Evolutionary conservation across 768 basidiomycete species (phyloP).

Genomic region (Gautieria morchelliformis): DNA sequence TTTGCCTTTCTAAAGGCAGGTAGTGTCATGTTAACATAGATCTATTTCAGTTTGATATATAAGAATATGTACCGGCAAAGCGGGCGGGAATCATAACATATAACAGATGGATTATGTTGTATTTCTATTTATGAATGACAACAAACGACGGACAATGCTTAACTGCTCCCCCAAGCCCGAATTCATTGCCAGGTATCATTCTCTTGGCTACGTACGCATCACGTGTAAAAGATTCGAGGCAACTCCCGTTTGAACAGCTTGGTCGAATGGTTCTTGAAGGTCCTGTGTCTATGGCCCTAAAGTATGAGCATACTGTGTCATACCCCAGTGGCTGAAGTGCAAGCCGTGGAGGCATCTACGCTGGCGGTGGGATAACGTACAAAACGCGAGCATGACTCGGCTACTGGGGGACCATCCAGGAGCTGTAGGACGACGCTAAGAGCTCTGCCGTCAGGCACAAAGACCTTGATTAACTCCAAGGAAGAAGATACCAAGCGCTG

Average conservation of each 20-base stretch:
- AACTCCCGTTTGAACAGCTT: too few species aligned
- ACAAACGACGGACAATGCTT: too few species aligned
- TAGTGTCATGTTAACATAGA: neutral
- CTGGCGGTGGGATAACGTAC: conserved; percentile 76
- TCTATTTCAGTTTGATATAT: neutral
- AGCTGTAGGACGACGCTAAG: neutral
- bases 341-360: conserved; percentile 51
- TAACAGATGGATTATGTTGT: neutral
- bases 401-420: neutral
- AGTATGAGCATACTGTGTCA: too few species aligned
- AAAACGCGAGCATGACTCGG: conserved; percentile 46
- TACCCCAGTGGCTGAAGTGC: conserved; percentile 63
- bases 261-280: too few species aligned
- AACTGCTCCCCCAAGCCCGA: too few species aligned
- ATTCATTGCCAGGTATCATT: too few species aligned
- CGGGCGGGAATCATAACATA: neutral
- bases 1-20: neutral
- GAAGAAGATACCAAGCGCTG: too few species aligned
- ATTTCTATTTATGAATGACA: neutral
- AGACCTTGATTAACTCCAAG: too few species aligned
- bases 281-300: too few species aligned
- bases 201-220: too few species aligned
- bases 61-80: neutral
- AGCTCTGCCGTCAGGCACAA: too few species aligned
- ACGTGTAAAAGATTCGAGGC: too few species aligned